Base-by-base conservation (phyloP, 306 rosid genomes). In the Castanopsis chinensis region DNA sequence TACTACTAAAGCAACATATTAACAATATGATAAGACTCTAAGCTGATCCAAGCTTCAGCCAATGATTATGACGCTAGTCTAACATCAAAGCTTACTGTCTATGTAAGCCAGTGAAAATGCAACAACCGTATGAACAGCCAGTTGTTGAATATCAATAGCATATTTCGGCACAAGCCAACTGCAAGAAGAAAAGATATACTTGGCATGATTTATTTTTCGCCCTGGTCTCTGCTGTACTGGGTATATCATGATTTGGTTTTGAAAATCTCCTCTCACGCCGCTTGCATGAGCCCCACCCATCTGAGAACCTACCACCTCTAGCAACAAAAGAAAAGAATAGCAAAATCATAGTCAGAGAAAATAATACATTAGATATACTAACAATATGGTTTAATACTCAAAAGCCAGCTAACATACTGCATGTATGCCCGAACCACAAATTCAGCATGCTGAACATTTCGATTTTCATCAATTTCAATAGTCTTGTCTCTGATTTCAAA, bases 211-310 rank as follows among this genome's bases (percentile, higher is more conserved):
- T 94, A 69, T 90, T 94, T 87, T 94, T 94, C 27, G 95, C 98
- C 84, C 98, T 91, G 41, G 98, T 91, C 85, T 92, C 98, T 2
- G 98, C 98, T 37, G 97, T 94, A 83, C 98, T 90, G 20, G 98
- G 97, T 81, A 92, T 75, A 82, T 94, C 98, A 85, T 92, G 93
- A 87, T 94, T 94, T 77, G 98, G 97, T 61, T 91, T 92, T 57
- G 9, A 74, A 83, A 92, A 94, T 69, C 87, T 91, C 88, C 92
- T 94, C 87, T 94, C 98, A 5, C 93, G 93, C 80, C 95, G 88
- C 25, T 94, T 97, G 74, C 98, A 94, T 19, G 97, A 92, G 64
- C 98, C 98, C 97, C 98, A 94, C 82, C 97, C 98, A 86, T 94
- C 98, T n/a, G 97, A 86, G 85, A 92, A 94, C 79, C 98, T 88